Evolutionary conservation across 2,329 filamentous ascomycete species (phyloP).

Genomic region (Xylariaceae sp.): DNA sequence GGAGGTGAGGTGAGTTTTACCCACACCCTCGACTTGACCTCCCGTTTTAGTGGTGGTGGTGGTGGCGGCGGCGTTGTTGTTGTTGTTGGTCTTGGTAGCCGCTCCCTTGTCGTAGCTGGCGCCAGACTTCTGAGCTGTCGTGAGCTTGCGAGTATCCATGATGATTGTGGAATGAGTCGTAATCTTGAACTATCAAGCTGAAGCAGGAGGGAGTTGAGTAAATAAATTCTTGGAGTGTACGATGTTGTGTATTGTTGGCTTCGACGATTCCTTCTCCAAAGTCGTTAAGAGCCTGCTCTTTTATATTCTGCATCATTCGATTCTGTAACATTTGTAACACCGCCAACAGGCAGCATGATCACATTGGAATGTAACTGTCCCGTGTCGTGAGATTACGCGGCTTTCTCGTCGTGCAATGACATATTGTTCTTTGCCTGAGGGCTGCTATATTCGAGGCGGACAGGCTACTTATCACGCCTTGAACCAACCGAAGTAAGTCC

Average conservation of each 20-base stretch:
- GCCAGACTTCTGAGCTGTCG: conserved; percentile 2
- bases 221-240: neutral
- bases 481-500: conserved; percentile 14
- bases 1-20: neutral
- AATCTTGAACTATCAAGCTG: neutral
- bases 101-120: neutral
- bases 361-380: neutral
- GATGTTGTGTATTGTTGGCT: neutral
- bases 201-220: neutral
- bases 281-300: neutral
- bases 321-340: conserved; percentile 2
- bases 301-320: conserved; percentile 7
- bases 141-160: conserved; percentile 11
- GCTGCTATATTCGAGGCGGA: neutral
- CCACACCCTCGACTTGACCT: neutral
- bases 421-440: neutral
- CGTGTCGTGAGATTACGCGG: conserved; percentile 19
- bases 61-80: too few species aligned
- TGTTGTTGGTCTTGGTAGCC: neutral
- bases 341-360: neutral
- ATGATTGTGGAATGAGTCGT: neutral
- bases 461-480: neutral
- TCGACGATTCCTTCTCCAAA: neutral
- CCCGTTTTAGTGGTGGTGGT: neutral
- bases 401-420: conserved; percentile 24